Base-by-base conservation (phyloP, 2,329 filamentous ascomycete genomes). In the Setomelanomma holmii region DNA sequence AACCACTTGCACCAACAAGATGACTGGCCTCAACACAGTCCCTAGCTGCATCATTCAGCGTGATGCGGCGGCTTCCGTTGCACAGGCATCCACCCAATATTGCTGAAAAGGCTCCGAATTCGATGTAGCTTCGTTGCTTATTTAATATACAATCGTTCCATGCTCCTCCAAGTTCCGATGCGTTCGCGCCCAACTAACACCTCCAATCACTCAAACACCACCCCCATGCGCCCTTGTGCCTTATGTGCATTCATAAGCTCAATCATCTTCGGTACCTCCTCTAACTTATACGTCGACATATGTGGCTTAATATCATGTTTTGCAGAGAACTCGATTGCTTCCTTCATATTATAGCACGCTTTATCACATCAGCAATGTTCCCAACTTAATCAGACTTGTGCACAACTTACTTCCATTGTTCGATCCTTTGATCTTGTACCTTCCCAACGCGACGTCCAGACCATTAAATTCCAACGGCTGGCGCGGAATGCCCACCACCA, bases 311-410 rank as follows among this genome's bases (percentile, higher is more conserved):
- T 71, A 36, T 65, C 61, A 23, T 73, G 67, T 43, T 74, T 71
- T 8, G 69, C 64, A 24, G 60, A 66, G 45, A 73, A 73, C 48
- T 72, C 67, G 39, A 73, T 70, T 5, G 65, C 67, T 34, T 63
- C 55, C 21, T 60, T 60, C 69, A 73, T 71, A 33, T 73, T 73
- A 49, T 72, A 68, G 44, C 70, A 39, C 68, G 74, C 44, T 79
- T 76, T 69, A 40, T 69, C 65, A 27, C 82, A 77, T n/a, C 39
- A 45, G 17, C 14, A 36, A 21, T 14, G 14, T 21, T 8, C 10
- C 14, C 4, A 34, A 6, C 6, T 19, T 20, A 27, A 12, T 4
- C 7, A 17, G n/a, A 12, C 16, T 14, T 14, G 11, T 10, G 3
- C 27, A 14, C 10, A n/a, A 66, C 68, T 64, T 55, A 71, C 66